Evolutionary conservation across 352 stramenopile species (phyloP).

Genomic region (Phytopythium litorale): DNA sequence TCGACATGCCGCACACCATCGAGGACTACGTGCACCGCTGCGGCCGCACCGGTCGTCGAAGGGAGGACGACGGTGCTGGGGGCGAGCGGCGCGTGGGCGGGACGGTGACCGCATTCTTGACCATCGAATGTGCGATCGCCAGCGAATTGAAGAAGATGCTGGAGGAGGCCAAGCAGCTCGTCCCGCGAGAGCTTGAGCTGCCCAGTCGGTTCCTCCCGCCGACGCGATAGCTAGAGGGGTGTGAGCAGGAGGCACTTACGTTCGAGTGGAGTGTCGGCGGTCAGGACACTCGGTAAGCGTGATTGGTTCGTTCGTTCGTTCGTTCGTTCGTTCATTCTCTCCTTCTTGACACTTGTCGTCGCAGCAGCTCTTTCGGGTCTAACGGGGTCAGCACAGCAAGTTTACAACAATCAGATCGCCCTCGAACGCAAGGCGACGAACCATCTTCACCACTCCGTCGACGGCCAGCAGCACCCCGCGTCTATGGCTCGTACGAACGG

Average conservation of each 20-base stretch:
- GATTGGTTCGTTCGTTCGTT: background rate
- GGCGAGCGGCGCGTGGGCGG: constrained; percentile 22
- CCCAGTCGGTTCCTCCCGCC: constrained; percentile 29
- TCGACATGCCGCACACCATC: constrained; percentile 90
- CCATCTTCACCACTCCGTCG: background rate
- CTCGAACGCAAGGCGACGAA: background rate
- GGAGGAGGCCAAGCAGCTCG: constrained; percentile 28
- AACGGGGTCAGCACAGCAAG: background rate
- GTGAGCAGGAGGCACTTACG: background rate
- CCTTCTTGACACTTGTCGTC: background rate
- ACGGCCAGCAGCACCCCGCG: constrained; percentile 1
- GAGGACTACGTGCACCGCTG: constrained; percentile 92
- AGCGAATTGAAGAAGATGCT: constrained; percentile 48
- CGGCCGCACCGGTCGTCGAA: constrained; percentile 46
- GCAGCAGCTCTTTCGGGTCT: background rate
- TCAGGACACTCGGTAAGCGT: background rate
- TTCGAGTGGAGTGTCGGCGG: background rate
- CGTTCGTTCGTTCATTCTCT: background rate
- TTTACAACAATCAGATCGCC: background rate
- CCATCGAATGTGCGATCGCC: constrained; percentile 46
- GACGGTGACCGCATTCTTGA: constrained; percentile 52
- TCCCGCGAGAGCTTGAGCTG: constrained; percentile 48
- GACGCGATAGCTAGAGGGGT: background rate
- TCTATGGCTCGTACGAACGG: constrained; percentile 35
- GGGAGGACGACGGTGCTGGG: constrained; percentile 9